A percentile compares a stretch with the other conserved stretches of the same genome.
phyloP scores from a whole-genome alignment of 2,329 filamentous ascomycete species.

The Westerdykella aurantiaca region DNA sequence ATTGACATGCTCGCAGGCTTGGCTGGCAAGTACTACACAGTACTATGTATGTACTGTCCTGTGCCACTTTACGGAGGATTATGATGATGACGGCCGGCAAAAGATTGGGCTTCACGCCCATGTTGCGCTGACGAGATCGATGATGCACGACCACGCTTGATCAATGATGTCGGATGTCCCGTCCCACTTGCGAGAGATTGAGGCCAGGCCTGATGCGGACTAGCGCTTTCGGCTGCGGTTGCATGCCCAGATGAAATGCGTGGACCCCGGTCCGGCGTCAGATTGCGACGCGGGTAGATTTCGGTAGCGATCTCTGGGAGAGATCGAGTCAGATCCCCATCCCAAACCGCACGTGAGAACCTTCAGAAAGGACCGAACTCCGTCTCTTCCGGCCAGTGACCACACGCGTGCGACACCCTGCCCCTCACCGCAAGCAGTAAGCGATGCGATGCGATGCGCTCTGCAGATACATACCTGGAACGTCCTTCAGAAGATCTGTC shows the following conservation, averaged over 20 bases:
- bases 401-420: too few species aligned
- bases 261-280: neutral
- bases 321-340: conserved; percentile 9
- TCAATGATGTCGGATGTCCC: neutral
- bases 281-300: conserved; percentile 17
- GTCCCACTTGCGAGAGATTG: neutral
- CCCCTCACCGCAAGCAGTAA: neutral
- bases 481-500: neutral
- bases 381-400: neutral
- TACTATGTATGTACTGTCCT: neutral
- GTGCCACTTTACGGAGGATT: neutral
- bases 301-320: conserved; percentile 10
- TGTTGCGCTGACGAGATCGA: too few species aligned
- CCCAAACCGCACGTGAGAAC: neutral
- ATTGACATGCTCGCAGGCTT: too few species aligned
- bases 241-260: neutral
- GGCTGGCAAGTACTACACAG: too few species aligned
- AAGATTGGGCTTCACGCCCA: too few species aligned
- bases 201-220: neutral
- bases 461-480: neutral
- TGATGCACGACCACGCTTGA: neutral
- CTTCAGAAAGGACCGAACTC: neutral
- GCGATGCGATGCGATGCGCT: neutral
- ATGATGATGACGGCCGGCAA: too few species aligned
- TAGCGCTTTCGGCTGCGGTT: neutral